These are phyloP conservation scores for Epichloe glyceriae DNA, from an alignment of 2,329 filamentous ascomycete species.

Conservation along the genomic window DNA sequence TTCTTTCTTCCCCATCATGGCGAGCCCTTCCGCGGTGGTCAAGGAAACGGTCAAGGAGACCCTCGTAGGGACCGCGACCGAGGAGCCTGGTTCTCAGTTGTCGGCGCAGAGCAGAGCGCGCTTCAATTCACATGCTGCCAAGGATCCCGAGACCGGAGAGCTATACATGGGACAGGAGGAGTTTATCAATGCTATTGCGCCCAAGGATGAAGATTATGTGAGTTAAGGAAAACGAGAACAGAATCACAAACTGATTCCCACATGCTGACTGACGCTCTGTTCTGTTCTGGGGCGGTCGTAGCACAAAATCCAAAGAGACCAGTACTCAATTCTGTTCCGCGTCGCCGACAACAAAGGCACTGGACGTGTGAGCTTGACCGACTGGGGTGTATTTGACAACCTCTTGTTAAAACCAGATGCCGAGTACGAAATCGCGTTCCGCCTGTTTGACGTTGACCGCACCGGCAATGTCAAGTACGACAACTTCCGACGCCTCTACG, in stretches of 20 bases:
- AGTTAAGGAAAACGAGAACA: slow-evolving; percentile 25
- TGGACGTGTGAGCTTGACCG: slow-evolving; percentile 64
- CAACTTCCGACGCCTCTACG: slow-evolving; percentile 72
- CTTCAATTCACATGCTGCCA: slow-evolving; percentile 64
- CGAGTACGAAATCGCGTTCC: slow-evolving; percentile 97
- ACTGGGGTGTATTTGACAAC: slow-evolving; percentile 93
- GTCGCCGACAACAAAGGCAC: slow-evolving; percentile 70
- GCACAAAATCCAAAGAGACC: slow-evolving; percentile 96
- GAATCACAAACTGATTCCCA: neutral
- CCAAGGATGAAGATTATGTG: slow-evolving; percentile 80
- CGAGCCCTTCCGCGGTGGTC: slow-evolving; percentile 31
- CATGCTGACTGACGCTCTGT: neutral
- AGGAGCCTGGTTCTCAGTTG: slow-evolving; percentile 41
- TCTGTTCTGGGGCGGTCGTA: slow-evolving; percentile 24
- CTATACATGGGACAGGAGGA: slow-evolving; percentile 70
- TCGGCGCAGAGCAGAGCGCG: slow-evolving; percentile 62
- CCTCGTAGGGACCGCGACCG: slow-evolving; percentile 45
- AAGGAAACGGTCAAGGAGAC: slow-evolving; percentile 68
- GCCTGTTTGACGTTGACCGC: slow-evolving; percentile 80
- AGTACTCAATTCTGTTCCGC: slow-evolving; percentile 85
- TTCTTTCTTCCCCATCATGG: slow-evolving; percentile 15
- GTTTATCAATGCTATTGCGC: slow-evolving; percentile 84
- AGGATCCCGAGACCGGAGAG: slow-evolving; percentile 64
- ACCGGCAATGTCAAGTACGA: slow-evolving; percentile 82
- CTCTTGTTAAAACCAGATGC: slow-evolving; percentile 87